These are phyloP conservation scores for Royoungia palumana DNA, from an alignment of 768 basidiomycete genomes.

Conservation along the genomic window DNA sequence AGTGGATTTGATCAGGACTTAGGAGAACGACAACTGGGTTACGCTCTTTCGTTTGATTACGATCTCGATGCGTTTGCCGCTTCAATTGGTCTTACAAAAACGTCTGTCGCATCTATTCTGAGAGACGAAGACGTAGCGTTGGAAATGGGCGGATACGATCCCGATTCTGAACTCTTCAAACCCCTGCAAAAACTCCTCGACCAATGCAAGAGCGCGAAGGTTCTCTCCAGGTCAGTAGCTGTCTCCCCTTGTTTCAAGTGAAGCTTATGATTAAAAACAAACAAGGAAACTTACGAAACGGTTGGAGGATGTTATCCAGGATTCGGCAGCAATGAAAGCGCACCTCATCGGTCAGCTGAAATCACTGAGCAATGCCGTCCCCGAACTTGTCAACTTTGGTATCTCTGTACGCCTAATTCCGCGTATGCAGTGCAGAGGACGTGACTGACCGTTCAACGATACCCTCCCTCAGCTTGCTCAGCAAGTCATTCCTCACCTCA, in stretches of 20 bases:
- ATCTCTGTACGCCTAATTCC: conserved; percentile 59
- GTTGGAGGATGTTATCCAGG: conserved; percentile 73
- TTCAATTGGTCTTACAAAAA: conserved; percentile 86
- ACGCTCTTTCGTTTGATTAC: conserved; percentile 76
- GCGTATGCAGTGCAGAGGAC: background rate
- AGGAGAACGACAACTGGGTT: conserved; percentile 85
- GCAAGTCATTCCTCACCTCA: conserved; percentile 81
- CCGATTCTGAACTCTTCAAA: conserved; percentile 71
- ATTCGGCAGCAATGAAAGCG: conserved; percentile 67
- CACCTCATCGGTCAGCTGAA: conserved; percentile 73
- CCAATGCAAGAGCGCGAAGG: conserved; percentile 77
- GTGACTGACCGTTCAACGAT: background rate
- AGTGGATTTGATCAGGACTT: conserved; percentile 79
- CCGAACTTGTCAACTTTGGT: conserved; percentile 86
- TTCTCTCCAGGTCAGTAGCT: conserved; percentile 63
- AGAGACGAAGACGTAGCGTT: conserved; percentile 76
- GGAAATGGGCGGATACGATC: conserved; percentile 72
- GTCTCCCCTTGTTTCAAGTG: background rate
- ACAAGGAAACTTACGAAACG: conserved; percentile 78
- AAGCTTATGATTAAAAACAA: conserved; percentile 29
- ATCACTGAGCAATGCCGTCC: conserved; percentile 64
- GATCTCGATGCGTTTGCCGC: conserved; percentile 95
- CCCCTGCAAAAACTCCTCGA: conserved; percentile 83
- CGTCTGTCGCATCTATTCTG: conserved; percentile 67
- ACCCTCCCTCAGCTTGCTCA: conserved; percentile 70